A percentile compares a stretch with the other conserved stretches of the same genome.
Conservation (phyloP, 257 asterid species). For the Nicotiana obtusifolia region DNA sequence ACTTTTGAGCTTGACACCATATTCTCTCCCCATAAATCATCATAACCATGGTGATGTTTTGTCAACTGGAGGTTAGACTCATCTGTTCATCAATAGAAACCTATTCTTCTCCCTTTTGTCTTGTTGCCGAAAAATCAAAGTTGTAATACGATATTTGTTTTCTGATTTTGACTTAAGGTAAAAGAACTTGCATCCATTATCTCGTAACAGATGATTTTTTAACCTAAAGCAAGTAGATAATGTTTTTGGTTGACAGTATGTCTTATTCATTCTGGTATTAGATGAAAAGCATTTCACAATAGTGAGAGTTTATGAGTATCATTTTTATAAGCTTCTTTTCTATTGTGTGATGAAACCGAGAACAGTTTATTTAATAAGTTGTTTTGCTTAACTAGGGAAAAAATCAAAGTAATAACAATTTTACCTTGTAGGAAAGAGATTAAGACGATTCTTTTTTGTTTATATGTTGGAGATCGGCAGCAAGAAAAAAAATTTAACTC, state of each 20-base stretch:
- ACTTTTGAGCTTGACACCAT: conserved; percentile 42
- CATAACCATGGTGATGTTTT: conserved; percentile 35
- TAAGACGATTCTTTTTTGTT: neutral
- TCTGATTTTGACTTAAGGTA: neutral
- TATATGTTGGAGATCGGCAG: neutral
- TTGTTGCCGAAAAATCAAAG: neutral
- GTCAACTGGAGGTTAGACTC: conserved; percentile 46
- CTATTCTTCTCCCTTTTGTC: neutral
- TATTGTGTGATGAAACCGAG: neutral
- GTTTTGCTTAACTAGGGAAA: neutral
- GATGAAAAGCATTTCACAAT: neutral
- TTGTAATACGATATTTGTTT: neutral
- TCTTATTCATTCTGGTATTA: neutral
- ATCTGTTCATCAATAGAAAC: neutral
- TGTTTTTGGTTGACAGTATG: neutral
- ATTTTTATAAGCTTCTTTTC: neutral
- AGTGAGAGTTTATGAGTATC: neutral
- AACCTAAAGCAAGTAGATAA: neutral
- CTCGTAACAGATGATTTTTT: neutral
- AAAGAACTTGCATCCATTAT: neutral
- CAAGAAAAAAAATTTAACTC: neutral
- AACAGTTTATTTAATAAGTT: neutral
- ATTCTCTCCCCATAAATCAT: conserved; percentile 41
- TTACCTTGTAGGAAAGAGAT: neutral
- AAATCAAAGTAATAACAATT: neutral